Percentiles rank a stretch among this genome's conserved stretches.
These are phyloP conservation scores for Suillus weaverae DNA, from an alignment of 768 basidiomycete species.

Conservation along the genomic window DNA sequence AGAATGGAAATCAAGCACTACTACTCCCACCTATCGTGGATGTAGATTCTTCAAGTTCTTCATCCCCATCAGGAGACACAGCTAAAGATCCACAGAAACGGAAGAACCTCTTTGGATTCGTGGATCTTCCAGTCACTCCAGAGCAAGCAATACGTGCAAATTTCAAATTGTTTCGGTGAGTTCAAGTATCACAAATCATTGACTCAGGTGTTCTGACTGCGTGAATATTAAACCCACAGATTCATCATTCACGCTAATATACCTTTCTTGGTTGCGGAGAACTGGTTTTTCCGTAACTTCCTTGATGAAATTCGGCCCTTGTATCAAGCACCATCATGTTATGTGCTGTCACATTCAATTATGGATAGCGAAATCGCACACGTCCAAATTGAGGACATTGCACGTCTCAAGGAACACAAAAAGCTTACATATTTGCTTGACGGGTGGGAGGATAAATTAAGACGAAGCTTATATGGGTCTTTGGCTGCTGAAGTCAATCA, in stretches of 20 bases:
- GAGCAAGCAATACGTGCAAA: background rate
- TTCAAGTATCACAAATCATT: background rate
- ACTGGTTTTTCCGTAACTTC: slow-evolving; percentile 24
- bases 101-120: slow-evolving; percentile 3
- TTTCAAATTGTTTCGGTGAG: slow-evolving; percentile 6
- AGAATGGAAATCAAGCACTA: background rate
- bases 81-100: background rate
- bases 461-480: slow-evolving; percentile 26
- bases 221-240: slow-evolving; percentile 5
- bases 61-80: background rate
- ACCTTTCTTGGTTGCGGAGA: slow-evolving; percentile 20
- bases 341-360: slow-evolving; percentile 23
- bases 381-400: slow-evolving; percentile 21
- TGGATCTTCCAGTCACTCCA: background rate
- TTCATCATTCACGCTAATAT: slow-evolving; percentile 27
- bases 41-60: background rate
- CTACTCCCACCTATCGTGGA: background rate
- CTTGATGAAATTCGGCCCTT: slow-evolving; percentile 24
- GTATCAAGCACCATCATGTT: slow-evolving; percentile 23
- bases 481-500: slow-evolving; percentile 23
- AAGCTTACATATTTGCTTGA: slow-evolving; percentile 28
- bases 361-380: slow-evolving; percentile 23
- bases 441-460: slow-evolving; percentile 32
- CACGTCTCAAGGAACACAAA: slow-evolving; percentile 13
- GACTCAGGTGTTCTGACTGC: background rate